Base-by-base conservation (phyloP, 2,329 filamentous ascomycete genomes). In the Penicillium hesseltinei region DNA sequence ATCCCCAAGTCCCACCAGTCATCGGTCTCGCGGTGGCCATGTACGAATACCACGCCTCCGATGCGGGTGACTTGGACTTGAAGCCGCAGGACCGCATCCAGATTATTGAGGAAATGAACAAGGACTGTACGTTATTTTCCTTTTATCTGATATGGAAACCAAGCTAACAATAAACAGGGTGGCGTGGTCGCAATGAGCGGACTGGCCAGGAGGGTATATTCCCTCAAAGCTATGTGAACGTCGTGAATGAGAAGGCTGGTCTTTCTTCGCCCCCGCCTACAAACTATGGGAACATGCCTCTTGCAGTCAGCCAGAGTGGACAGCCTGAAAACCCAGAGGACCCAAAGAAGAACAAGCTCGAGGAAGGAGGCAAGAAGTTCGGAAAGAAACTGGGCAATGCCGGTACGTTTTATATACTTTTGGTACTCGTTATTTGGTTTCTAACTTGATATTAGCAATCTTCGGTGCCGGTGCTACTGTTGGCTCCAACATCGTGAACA, bases 391-490 rank as follows among this genome's bases (percentile, higher is more conserved):
- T 93, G 70, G 93, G 93, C 35, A 88, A 88, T 73, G 85, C 85
- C 54, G 77, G 78, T 76, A 75, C 55, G 75, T 74, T 40, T 27
- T 25, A 25, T 25, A 11, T 43, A 15, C 43, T 6, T 27, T n/a
- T 43, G 17, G n/a, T 29, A 53, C 5, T 19, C 27, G 4, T 29
- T 11, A n/a, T 36, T 17, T n/a, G 9, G 3, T 23, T 46, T 52
- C 68, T 72, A 59, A 73, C 57, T 35, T 51, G 7, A 50, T 29
- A 67, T 82, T 83, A 44, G 91, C 92, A 29, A 91, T 97, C 65
- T 96, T 96, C 69, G 93, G 93, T 74, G 93, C 93, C 47, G 92
- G 93, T 75, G 92, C 93, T 48, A 94, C 91, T 1, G 88, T 96
- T 62, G 92, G 92, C 71, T 85, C 88, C 65, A 94, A 96, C 71